A percentile compares a stretch with the other conserved stretches of the same genome.
Evolutionary conservation across 306 rosid species (phyloP).

Genomic region (Pyrus communis): DNA sequence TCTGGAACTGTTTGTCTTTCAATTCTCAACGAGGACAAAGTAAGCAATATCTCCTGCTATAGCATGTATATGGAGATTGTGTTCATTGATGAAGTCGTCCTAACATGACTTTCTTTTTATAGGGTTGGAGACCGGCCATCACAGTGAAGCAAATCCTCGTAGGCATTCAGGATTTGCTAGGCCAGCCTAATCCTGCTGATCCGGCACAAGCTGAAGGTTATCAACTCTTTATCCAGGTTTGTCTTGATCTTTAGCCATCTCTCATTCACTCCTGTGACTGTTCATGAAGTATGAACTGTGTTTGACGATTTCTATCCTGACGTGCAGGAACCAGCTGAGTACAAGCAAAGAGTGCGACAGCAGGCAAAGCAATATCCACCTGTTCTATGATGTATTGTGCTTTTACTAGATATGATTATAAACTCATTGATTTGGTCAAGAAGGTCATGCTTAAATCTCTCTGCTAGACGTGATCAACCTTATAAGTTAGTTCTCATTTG

Average conservation of each 20-base stretch:
- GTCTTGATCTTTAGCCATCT: background rate
- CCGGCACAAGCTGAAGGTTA: constrained; percentile 94
- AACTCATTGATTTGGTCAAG: background rate
- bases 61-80: background rate
- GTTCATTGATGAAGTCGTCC: background rate
- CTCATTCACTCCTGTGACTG: background rate
- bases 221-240: constrained; percentile 84
- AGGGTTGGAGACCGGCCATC: constrained; percentile 97
- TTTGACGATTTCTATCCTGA: background rate
- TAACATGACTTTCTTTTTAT: background rate
- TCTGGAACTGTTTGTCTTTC: constrained; percentile 94
- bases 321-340: constrained; percentile 62
- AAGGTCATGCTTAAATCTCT: background rate
- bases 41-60: constrained; percentile 19
- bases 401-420: background rate
- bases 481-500: background rate
- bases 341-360: constrained; percentile 67
- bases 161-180: constrained; percentile 85
- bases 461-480: background rate
- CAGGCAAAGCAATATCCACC: constrained; percentile 81
- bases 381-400: constrained; percentile 30
- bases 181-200: constrained; percentile 83
- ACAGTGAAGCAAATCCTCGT: constrained; percentile 84
- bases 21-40: constrained; percentile 79
- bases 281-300: background rate